Percentiles rank a stretch among this genome's conserved stretches.
Evolutionary conservation across 208 protist species (phyloP).

Genomic region (Acanthamoeba royreba): DNA sequence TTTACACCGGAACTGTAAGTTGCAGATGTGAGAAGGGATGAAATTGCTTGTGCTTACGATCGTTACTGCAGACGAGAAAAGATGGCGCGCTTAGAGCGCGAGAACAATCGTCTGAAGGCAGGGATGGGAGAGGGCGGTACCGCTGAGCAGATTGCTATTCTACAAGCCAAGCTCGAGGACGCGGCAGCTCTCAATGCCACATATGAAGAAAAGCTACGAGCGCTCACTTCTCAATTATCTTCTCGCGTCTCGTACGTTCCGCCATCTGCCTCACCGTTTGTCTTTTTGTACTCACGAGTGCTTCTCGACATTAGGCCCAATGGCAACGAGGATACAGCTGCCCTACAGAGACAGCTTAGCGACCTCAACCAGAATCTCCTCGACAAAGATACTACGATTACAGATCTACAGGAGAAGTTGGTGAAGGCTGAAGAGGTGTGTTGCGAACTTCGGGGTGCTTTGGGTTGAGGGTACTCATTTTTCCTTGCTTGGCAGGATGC

Average conservation of each 20-base stretch:
- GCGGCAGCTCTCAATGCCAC: neutral
- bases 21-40: neutral
- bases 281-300: neutral
- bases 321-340: neutral
- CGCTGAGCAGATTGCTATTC: neutral
- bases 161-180: conserved; percentile 6
- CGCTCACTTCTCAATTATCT: neutral
- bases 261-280: neutral
- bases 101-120: neutral
- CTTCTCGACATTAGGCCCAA: no score
- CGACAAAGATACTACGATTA: neutral
- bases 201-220: neutral
- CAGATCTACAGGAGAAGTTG: neutral
- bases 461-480: no score
- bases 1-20: conserved; percentile 35
- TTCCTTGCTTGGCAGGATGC: no score
- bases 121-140: neutral
- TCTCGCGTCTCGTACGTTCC: neutral
- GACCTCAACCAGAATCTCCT: neutral
- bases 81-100: conserved; percentile 5
- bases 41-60: no score
- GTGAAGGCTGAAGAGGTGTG: neutral
- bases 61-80: neutral
- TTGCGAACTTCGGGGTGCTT: neutral
- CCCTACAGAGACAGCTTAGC: neutral